Evolutionary conservation across 805 yeast genomes (phyloP).

Genomic region (Millerozyma miso): DNA sequence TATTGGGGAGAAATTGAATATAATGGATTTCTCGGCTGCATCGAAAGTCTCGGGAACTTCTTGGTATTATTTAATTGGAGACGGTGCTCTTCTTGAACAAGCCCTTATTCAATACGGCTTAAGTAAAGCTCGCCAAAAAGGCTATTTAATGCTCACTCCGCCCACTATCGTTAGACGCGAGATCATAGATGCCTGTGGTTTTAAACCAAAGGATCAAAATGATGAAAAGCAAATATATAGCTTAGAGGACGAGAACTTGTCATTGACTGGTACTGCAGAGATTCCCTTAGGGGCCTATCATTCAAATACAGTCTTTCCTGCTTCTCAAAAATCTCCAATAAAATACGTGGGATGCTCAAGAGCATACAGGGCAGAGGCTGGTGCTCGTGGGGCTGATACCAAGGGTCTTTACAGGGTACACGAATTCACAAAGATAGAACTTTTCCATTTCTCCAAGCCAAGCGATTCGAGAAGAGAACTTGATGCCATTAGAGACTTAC

Average conservation of each 20-base stretch:
- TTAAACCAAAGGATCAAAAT: conserved; percentile 85
- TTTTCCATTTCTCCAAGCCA: conserved; percentile 66
- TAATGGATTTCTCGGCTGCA: conserved; percentile 70
- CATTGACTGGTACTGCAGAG: conserved; percentile 93
- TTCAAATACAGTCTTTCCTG: conserved; percentile 45
- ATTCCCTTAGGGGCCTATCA: conserved; percentile 85
- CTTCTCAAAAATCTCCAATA: conserved; percentile 42
- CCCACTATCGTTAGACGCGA: conserved; percentile 83
- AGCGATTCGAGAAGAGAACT: conserved; percentile 48
- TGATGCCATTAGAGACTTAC: conserved; percentile 59
- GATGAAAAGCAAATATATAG: conserved; percentile 82
- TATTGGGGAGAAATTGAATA: conserved; percentile 63
- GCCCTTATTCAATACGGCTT: conserved; percentile 83
- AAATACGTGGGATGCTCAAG: conserved; percentile 78
- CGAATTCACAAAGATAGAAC: conserved; percentile 92
- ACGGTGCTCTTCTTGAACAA: conserved; percentile 84
- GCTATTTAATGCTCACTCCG: conserved; percentile 71
- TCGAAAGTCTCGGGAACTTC: conserved; percentile 77
- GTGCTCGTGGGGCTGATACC: conserved; percentile 91
- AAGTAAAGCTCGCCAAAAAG: conserved; percentile 56
- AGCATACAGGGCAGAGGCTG: conserved; percentile 94
- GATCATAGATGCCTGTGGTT: conserved; percentile 85
- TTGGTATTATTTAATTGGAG: conserved; percentile 81
- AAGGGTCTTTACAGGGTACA: conserved; percentile 92
- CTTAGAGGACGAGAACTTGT: conserved; percentile 48